Evolutionary conservation across 2,329 filamentous ascomycete species (phyloP).

Genomic region (Arthrobotrys pseudoclavata): DNA sequence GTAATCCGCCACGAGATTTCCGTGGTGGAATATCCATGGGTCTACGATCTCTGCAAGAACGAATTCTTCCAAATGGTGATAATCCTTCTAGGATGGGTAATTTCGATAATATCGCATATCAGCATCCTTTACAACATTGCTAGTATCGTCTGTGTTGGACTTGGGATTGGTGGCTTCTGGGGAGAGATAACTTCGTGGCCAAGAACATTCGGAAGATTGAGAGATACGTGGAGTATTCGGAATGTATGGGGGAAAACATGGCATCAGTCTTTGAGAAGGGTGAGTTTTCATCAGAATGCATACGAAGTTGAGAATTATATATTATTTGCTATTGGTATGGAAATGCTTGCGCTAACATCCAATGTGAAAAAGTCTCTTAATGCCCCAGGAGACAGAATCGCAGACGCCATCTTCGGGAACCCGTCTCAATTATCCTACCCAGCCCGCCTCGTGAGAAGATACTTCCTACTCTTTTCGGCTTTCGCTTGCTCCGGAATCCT

Average conservation of each 20-base stretch:
- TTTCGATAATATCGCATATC: slow-evolving; percentile 41
- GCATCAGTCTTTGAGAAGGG: slow-evolving; percentile 43
- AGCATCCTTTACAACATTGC: slow-evolving; percentile 37
- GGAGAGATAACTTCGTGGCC: slow-evolving; percentile 32
- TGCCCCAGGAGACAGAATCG: slow-evolving; percentile 42
- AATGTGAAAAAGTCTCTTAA: slow-evolving; percentile 20
- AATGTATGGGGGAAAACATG: slow-evolving; percentile 47
- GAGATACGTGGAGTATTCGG: slow-evolving; percentile 43
- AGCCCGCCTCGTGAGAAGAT: slow-evolving; percentile 22
- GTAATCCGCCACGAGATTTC: slow-evolving; percentile 17
- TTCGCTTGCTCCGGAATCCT: slow-evolving; percentile 39
- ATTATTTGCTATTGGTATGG: not conserved
- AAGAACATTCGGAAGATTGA: slow-evolving; percentile 25
- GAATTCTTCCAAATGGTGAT: slow-evolving; percentile 32
- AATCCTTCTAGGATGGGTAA: slow-evolving; percentile 26
- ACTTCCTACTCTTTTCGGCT: slow-evolving; percentile 38
- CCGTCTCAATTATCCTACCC: slow-evolving; percentile 15
- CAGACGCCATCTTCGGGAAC: slow-evolving; percentile 25
- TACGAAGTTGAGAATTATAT: not conserved
- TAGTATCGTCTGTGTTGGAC: slow-evolving; percentile 29
- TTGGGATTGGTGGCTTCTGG: slow-evolving; percentile 43
- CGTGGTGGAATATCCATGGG: slow-evolving; percentile 3
- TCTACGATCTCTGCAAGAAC: slow-evolving; percentile 20
- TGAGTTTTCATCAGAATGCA: not conserved
- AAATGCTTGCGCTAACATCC: not conserved